These are phyloP conservation scores for Strobilomyces confusus DNA, from an alignment of 768 basidiomycete species.

Conservation along the genomic window DNA sequence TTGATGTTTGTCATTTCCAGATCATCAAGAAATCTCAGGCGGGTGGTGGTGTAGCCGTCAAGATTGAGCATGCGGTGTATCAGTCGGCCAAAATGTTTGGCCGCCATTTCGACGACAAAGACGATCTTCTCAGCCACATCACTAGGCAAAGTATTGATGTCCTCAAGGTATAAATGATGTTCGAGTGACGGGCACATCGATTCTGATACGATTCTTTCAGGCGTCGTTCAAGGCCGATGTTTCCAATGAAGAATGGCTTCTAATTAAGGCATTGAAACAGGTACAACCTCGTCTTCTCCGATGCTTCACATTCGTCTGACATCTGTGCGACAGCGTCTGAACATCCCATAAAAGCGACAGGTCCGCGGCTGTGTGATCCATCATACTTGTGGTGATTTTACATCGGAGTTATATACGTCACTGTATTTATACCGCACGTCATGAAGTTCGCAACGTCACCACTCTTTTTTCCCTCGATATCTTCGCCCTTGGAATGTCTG, in stretches of 20 bases:
- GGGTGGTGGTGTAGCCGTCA: conserved; percentile 96
- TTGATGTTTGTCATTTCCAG: conserved; percentile 35
- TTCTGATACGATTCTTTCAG: conserved; percentile 36
- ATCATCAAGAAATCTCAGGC: conserved; percentile 90
- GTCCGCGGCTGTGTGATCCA: background rate
- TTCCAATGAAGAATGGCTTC: conserved; percentile 85
- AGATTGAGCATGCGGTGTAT: conserved; percentile 97
- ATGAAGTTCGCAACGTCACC: background rate
- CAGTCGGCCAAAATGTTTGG: conserved; percentile 95
- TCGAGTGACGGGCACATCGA: background rate
- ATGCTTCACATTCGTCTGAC: background rate
- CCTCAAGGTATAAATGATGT: conserved; percentile 60
- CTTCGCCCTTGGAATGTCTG: conserved; percentile 19
- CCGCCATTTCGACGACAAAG: conserved; percentile 93
- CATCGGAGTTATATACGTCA: conserved; percentile 25
- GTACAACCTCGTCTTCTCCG: conserved; percentile 33
- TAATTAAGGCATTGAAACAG: conserved; percentile 84
- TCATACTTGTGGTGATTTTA: background rate
- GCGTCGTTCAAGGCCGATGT: conserved; percentile 86
- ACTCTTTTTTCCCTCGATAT: background rate
- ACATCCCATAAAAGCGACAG: conserved; percentile 27
- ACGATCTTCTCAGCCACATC: conserved; percentile 88
- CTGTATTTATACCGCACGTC: conserved; percentile 31
- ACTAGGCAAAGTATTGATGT: conserved; percentile 93
- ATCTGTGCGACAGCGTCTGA: conserved; percentile 32